These are phyloP conservation scores for Kwoniella mangroviensis DNA, from an alignment of 768 basidiomycete species.

Conservation along the genomic window DNA sequence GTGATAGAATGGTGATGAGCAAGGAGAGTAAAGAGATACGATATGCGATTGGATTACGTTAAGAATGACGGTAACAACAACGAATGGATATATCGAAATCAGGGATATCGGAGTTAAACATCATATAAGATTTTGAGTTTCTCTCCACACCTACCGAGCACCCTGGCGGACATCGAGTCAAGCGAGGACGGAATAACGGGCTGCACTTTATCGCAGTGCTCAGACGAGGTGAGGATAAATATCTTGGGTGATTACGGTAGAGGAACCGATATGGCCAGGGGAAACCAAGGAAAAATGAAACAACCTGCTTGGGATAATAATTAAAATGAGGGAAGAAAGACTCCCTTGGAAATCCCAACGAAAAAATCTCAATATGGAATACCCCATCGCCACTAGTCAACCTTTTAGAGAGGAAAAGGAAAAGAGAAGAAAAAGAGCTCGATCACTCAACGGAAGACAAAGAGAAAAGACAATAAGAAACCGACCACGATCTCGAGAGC, in stretches of 20 bases:
- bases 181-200: slow-evolving; percentile 1
- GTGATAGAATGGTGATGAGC: neutral
- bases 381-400: neutral
- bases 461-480: neutral
- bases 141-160: neutral
- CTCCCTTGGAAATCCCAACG: neutral
- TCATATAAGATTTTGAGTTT: slow-evolving; percentile 15
- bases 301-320: neutral
- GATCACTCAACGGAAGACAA: neutral
- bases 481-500: neutral
- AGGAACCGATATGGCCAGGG: neutral
- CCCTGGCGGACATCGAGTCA: neutral
- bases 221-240: slow-evolving; percentile 3
- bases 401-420: neutral
- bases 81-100: neutral
- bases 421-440: neutral
- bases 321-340: neutral
- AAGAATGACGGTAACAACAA: slow-evolving; percentile 3
- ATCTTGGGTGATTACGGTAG: neutral
- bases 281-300: neutral
- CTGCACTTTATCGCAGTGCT: too few relatives aligned
- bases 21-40: neutral
- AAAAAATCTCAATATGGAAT: neutral
- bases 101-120: slow-evolving; percentile 11
- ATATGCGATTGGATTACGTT: slow-evolving; percentile 3